Base-by-base conservation (phyloP, 352 stramenopile genomes). In the Globisporangium okanoganense region DNA sequence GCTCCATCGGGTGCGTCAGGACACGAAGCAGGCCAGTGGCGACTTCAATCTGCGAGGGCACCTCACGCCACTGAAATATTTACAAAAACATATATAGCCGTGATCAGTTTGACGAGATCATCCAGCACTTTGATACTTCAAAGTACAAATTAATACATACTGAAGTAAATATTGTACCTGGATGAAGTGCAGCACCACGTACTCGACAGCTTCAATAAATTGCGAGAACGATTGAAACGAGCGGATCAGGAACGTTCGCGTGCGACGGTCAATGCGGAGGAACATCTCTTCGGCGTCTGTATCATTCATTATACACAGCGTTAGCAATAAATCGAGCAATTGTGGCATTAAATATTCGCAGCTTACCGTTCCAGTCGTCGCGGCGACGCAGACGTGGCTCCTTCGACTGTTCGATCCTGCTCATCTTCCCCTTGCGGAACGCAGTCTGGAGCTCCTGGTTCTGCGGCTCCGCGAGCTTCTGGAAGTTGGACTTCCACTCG, bases 401-500 rank as follows among this genome's bases (percentile, higher is more conserved):
- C 40, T 78, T 72, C 20, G 61, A 66, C 10, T 71, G 67, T 27
- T 72, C 71, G 12, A 71, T 65, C 14, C 56, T 56, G 35, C 67
- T 60, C 4, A 81, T 67, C 44, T 74, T 79, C 20, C 79, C 82
- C 56, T 91, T 82, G 14, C 81, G 82, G 57, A 94, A 94, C 8
- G 78, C 80, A 12, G 65, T 84, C 61, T 92, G 83, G 38, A 92
- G 51, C 0, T 82, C 75, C 67, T 90, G 69, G 64, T 94, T 92
- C 45, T 88, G 72, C 10, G 82, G 82, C 45, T 90, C 77, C 1
- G 85, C 82, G 16, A 94, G 70, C 59, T 92, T 90, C 65, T 92
- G 68, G 58, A 94, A 93, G 66, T 94, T 92, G 31, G 83, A 93
- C 82, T 76, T 87, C 85, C 85, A 94, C 33, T 94, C 82, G 35